phyloP scores from a whole-genome alignment of 176 grass and related monocot species.

The Bonia amplexicaulis region DNA sequence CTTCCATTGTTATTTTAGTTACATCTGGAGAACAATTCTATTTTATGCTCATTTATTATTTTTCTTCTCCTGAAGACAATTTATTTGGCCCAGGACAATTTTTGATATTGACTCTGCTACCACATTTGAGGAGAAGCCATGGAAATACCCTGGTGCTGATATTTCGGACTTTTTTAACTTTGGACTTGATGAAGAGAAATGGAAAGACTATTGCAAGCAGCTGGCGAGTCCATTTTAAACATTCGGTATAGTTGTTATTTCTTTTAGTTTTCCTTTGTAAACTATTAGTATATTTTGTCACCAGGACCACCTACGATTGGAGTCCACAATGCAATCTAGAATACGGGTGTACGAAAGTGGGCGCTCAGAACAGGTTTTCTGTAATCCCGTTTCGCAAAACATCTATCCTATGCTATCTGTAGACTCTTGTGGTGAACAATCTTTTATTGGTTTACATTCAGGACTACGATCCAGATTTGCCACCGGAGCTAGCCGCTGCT shows the following conservation, averaged over 20 bases:
- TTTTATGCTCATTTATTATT: conserved; percentile 7
- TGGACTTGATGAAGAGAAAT: conserved; percentile 79
- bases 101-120: conserved; percentile 84
- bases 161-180: conserved; percentile 94
- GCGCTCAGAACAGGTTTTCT: conserved; percentile 76
- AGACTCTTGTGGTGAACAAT: conserved; percentile 12
- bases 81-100: conserved; percentile 60
- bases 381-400: conserved; percentile 7
- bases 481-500: conserved; percentile 94
- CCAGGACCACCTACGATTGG: conserved; percentile 80
- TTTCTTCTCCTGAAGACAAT: background rate
- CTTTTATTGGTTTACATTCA: conserved; percentile 40
- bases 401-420: background rate
- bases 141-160: conserved; percentile 85
- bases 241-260: background rate
- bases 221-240: conserved; percentile 52
- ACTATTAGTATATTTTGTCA: conserved; percentile 23
- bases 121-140: conserved; percentile 96
- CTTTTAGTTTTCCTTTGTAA: conserved; percentile 1
- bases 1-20: background rate
- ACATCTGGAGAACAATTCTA: background rate
- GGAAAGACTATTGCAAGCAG: conserved; percentile 96
- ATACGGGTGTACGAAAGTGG: conserved; percentile 98
- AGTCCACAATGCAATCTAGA: conserved; percentile 99
- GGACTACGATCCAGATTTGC: conserved; percentile 97